Evolutionary conservation across 441 rosid species (phyloP), one percentile per base, ranked within the genome.

Genomic region (Dalechampia spathulata): DNA sequence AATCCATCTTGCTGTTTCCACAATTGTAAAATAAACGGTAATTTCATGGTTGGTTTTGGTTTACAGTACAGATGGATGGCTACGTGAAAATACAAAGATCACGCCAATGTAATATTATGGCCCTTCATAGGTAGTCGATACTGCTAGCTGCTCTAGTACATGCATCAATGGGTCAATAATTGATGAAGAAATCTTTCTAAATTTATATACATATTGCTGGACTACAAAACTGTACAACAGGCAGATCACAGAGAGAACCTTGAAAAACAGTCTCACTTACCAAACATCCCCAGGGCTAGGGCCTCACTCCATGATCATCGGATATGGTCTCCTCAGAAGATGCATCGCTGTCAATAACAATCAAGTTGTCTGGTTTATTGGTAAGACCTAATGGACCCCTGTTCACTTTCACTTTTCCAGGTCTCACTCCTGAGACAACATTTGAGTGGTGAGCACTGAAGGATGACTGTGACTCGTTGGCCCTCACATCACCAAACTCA

Each of bases 271-370:
- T 38, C 36, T 42, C 5, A 11, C 40, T 32, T 23, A 26, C 53
- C 53, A 1, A 32, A 30, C 15, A 34, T 47, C 27, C 57, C 34
- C 11, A 21, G 38, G 13, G 30, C 48, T 49, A 59, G 38, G 50
- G 59, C 62, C 62, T 60, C 3, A 41, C 51, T 38, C 42, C 40
- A 23, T 46, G 69, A 62, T 72, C 79, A 64, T 77, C 82, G 12
- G 82, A 77, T 58, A 77, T 72, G 21, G 82, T 77, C 72, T 74
- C 82, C 64, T 77, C 82, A 14, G 82, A 77, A 51, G 82, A 77
- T 40, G 82, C 76, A 58, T 74, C 79, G 5, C 77, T 69, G 42
- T 69, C 60, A 25, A 71, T 72, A 49, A 72, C 36, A 22, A 74
- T 67, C 52, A 72, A 44, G 23, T 73, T 72, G 20, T 69, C 63